Percentiles rank a stretch among this genome's conserved stretches.
Conservation (phyloP, 2,329 filamentous ascomycete genomes). For the Talaromyces sp. region DNA sequence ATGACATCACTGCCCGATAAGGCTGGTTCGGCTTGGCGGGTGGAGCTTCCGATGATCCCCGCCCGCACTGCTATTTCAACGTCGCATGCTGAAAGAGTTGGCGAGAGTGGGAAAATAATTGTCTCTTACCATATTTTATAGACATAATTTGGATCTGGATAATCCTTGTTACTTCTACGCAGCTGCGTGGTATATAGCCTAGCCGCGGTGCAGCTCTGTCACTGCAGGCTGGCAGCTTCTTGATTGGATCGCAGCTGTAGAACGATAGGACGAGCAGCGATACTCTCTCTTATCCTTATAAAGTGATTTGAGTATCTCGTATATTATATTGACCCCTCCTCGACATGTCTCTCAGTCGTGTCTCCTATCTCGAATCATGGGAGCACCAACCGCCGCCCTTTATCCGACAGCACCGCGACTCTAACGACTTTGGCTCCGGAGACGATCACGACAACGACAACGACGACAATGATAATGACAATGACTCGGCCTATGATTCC, state of each 20-base stretch:
- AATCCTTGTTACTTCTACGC: background rate
- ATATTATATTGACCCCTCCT: background rate
- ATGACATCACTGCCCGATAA: background rate
- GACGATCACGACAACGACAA: conserved; percentile 15
- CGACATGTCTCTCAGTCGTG: conserved; percentile 38
- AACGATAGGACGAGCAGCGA: too few species aligned
- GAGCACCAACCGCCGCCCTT: conserved; percentile 30
- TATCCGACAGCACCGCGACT: conserved; percentile 18
- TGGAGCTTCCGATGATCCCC: background rate
- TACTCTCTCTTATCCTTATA: too few species aligned
- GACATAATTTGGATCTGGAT: background rate
- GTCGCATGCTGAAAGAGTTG: background rate
- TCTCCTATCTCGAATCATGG: conserved; percentile 42
- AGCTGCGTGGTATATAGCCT: background rate
- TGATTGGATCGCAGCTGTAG: background rate
- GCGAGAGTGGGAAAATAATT: background rate
- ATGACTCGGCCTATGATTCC: background rate
- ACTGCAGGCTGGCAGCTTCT: background rate
- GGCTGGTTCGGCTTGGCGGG: background rate
- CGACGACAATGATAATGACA: background rate
- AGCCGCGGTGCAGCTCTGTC: background rate
- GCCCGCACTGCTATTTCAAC: background rate
- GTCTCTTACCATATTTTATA: background rate
- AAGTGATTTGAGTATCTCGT: too few species aligned
- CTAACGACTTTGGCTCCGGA: conserved; percentile 21